Evolutionary conservation across 331 rosid species (phyloP), one percentile per base, ranked within the genome.

Genomic region (Malus hybrid): DNA sequence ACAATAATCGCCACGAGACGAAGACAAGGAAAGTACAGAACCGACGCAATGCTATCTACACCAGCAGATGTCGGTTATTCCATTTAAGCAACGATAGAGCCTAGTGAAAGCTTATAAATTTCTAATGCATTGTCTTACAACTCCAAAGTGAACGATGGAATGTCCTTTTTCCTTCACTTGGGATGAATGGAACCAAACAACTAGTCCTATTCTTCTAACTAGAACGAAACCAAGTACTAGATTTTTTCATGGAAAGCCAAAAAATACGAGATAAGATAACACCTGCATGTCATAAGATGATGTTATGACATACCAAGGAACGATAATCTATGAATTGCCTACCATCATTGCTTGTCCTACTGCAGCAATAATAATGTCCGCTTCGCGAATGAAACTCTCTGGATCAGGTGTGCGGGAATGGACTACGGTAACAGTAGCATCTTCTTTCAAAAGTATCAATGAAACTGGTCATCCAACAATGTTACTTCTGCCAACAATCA

Each of bases 401-500:
- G 90, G 90, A 67, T 91, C 82, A 54, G 71, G 76, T 68, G 98
- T 81, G 73, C 20, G 91, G 6, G 98, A 91, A 81, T 91, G 97
- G 39, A 88, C 93, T 69, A 87, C 56, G 46, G 95, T 83, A 72
- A 93, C 95, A 3, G 97, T 94, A 32, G 96, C 97, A 87, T 91
- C 93, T 55, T 81, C 96, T 86, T 91, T 91, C 83, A 90, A 80
- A 77, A 93, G 97, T 77, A 93, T 87, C 83, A 93, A 76, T 2
- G 98, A 85, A 82, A 87, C 92, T 10, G 97, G 98, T 73, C 91
- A 75, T 76, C 98, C 96, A 75, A 91, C 97, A 67, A 93, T 93
- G 89, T 93, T 93, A 74, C 98, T 93, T 80, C 96, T 88, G 73
- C 98, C 97, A 72, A 92, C 92, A 67, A 88, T 96, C 52, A 90